Evolutionary conservation across 768 basidiomycete genomes (phyloP), one percentile per base, ranked within the genome.

Genomic region (Tulasnella sp.): DNA sequence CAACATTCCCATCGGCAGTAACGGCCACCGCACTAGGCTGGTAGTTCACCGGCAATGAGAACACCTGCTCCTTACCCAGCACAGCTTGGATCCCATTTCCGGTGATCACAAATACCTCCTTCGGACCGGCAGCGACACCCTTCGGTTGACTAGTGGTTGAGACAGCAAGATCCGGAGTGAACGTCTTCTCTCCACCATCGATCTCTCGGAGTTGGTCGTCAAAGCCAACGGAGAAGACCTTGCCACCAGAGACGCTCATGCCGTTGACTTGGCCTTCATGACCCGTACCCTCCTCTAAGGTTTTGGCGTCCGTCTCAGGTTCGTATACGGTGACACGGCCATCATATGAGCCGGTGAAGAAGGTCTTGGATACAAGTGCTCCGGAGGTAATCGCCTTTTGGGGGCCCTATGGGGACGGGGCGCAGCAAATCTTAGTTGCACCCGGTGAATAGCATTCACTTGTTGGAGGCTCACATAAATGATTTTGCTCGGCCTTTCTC

Each of bases 131-230:
- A 0, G 84, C 77, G n/a, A 89, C 34, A 7, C 34, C 34, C 34
- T 38, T 38, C 34, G 34, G 34, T 38, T 38, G 34, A 38, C 34
- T 38, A 5, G 34, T 38, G 7, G 34, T 38, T 5, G 34, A 38
- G 34, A 38, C 34, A 38, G 34, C 34, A 5, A 38, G 5, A 15
- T 38, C 15, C 34, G 34, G 85, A 79, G 75, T 70, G 69, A 81
- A 84, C 62, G 68, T 70, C 21, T 71, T 71, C 19, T 72, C 72
- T 42, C 68, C 65, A 24, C 70, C 65, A 10, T 77, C 77, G 45
- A 91, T 80, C 66, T 89, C 88, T 47, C 84, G 76, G 3, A 91
- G 73, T 30, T 70, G 75, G 68, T 96, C 94, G 63, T 96, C 94
- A 67, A 80, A 92, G 11, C 88, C 93, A 15, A 81, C 73, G 21